Percentiles rank a stretch among this genome's conserved stretches.
phyloP scores from a whole-genome alignment of 345 rosid genomes.

The Aquilaria sinensis region DNA sequence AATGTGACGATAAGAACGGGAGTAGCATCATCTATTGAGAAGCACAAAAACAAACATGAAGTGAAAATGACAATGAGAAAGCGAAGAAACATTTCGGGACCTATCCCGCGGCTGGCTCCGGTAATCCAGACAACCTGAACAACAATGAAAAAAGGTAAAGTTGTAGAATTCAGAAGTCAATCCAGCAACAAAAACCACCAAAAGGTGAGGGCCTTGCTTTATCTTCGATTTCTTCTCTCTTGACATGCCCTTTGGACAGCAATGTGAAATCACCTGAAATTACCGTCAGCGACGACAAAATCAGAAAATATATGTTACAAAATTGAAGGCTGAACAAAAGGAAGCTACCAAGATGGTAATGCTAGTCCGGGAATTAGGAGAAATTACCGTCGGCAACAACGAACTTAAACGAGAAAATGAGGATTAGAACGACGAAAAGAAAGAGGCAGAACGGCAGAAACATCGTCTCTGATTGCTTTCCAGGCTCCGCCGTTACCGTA shows the following conservation, averaged over 20 bases:
- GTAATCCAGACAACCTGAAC: constrained; percentile 87
- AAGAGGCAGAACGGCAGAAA: constrained; percentile 27
- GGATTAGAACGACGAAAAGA: constrained; percentile 20
- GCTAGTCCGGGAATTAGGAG: background rate
- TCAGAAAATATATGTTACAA: background rate
- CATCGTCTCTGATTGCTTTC: constrained; percentile 16
- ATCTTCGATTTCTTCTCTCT: constrained; percentile 69
- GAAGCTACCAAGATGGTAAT: background rate
- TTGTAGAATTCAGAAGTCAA: background rate
- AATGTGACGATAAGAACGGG: too few relatives aligned
- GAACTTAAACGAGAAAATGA: constrained; percentile 39
- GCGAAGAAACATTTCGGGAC: constrained; percentile 21
- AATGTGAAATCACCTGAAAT: constrained; percentile 68
- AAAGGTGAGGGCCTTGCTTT: constrained; percentile 33
- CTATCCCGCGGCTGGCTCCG: constrained; percentile 96
- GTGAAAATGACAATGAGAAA: background rate
- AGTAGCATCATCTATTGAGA: too few relatives aligned
- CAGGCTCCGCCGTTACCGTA: too few relatives aligned
- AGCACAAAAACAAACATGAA: constrained; percentile 2
- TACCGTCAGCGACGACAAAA: background rate
- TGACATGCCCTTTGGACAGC: constrained; percentile 60
- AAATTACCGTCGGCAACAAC: constrained; percentile 54
- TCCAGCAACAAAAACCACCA: background rate
- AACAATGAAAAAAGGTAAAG: constrained; percentile 11
- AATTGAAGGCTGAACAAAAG: background rate